Base-by-base conservation (phyloP, 495 filamentous ascomycete species). In the Penicillium daleae region DNA sequence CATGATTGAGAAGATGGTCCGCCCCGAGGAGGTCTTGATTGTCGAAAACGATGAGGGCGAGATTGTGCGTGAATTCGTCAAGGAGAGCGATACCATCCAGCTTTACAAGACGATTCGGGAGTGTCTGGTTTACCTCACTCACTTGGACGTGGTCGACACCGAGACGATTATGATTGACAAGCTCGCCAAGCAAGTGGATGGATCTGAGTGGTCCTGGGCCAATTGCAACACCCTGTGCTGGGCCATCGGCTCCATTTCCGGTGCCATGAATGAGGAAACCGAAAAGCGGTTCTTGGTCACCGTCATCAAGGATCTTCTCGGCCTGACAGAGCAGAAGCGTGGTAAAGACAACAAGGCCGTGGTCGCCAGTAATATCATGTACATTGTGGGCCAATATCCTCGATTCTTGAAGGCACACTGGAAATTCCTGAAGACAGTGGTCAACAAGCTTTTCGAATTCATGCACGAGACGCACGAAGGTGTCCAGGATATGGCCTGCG, bases 391-490 rank as follows among this genome's bases (percentile, higher is more conserved):
- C 35, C 95, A 99, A 73, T 99, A 99, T 72, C 95, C 95, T 17
- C 91, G 95, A 29, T 99, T 99, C 78, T 79, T 99, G 67, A 99
- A 99, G 76, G 95, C 95, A 0, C 95, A 99, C 74, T 99, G 95
- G 95, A 99, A 99, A 75, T 99, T 99, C 79, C 79, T 99, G 66
- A 99, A 99, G 85, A 99, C 95, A 7, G 95, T 99, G 22, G 95
- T 99, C 66, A 99, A 98, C 79, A 99, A 99, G 79, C 86, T 99
- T 13, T 99, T 99, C 68, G 95, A 99, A 76, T 99, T 99, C 71
- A 99, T 99, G 95, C 95, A 99, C 76, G 95, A 99, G 73, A 98
- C 95, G 5, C 95, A 99, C 72, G 95, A 99, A 85, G 95, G 92
- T 80, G 95, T 99, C 51, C 95, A 99, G 79, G 95, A 99, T 72